These are phyloP conservation scores for Polytrichum formosum DNA, from an alignment of 225 moss, liverwort and hornwort genomes.

Conservation along the genomic window DNA sequence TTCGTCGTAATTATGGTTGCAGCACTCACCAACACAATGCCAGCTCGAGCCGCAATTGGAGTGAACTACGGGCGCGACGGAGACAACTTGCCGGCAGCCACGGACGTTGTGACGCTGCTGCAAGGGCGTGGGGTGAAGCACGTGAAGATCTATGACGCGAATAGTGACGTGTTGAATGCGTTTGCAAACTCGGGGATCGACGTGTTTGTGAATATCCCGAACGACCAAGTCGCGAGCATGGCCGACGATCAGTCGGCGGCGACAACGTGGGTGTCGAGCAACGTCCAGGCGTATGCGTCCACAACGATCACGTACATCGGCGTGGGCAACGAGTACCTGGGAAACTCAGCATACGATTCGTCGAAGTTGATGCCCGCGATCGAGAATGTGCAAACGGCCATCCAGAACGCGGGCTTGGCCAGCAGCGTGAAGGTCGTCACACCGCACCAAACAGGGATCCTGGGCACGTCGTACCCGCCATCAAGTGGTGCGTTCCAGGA, in stretches of 20 bases:
- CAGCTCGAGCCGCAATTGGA: background rate
- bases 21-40: too few relatives aligned
- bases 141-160: conserved; percentile 36
- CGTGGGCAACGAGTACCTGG: conserved; percentile 54
- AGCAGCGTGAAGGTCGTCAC: conserved; percentile 29
- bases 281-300: conserved; percentile 33
- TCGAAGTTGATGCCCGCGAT: conserved; percentile 34
- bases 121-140: conserved; percentile 8
- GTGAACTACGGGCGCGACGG: conserved; percentile 15
- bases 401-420: conserved; percentile 9
- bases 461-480: conserved; percentile 15
- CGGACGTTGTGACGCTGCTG: conserved; percentile 27
- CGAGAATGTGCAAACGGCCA: conserved; percentile 28
- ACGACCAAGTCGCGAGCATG: conserved; percentile 14
- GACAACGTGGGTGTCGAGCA: conserved; percentile 48
- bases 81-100: conserved; percentile 12
- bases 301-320: conserved; percentile 40
- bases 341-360: background rate
- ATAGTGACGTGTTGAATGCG: conserved; percentile 15
- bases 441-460: conserved; percentile 1
- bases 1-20: too few relatives aligned
- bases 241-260: conserved; percentile 22
- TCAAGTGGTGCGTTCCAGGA: conserved; percentile 4
- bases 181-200: conserved; percentile 35
- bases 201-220: conserved; percentile 16